Evolutionary conservation across 805 yeast genomes (phyloP).

Genomic region (Candida hispaniensis): DNA sequence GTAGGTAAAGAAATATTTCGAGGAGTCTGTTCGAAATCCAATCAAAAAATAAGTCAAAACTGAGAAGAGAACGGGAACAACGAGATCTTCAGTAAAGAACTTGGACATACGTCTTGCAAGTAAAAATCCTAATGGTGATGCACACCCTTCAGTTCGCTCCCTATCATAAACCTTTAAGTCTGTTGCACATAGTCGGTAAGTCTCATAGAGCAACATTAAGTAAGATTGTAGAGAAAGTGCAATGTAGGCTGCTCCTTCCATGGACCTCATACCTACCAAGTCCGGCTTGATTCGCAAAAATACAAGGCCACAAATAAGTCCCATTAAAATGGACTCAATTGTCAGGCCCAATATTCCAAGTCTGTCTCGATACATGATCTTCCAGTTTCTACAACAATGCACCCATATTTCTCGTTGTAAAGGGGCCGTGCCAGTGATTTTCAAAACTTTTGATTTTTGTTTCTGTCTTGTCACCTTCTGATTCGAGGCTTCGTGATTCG

Average conservation of each 20-base stretch:
- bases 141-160: constrained; percentile 61
- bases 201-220: constrained; percentile 45
- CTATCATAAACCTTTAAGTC: constrained; percentile 50
- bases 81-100: constrained; percentile 56
- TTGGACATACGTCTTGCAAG: constrained; percentile 56
- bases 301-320: constrained; percentile 65
- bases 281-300: constrained; percentile 47
- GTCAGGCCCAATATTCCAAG: constrained; percentile 38
- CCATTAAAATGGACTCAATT: constrained; percentile 41
- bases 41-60: constrained; percentile 62
- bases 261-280: constrained; percentile 55
- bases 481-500: constrained; percentile 17
- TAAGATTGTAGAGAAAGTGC: constrained; percentile 46
- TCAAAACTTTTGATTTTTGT: too few species aligned
- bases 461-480: constrained; percentile 16
- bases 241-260: constrained; percentile 42
- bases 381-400: constrained; percentile 37
- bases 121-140: constrained; percentile 56
- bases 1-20: constrained; percentile 46
- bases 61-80: constrained; percentile 49
- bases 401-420: constrained; percentile 36
- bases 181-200: constrained; percentile 43
- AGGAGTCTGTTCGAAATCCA: constrained; percentile 46
- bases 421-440: too few species aligned
- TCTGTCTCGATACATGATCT: constrained; percentile 42